Conservation (phyloP, 2,329 filamentous ascomycete species). For the Cercospora janseana region DNA sequence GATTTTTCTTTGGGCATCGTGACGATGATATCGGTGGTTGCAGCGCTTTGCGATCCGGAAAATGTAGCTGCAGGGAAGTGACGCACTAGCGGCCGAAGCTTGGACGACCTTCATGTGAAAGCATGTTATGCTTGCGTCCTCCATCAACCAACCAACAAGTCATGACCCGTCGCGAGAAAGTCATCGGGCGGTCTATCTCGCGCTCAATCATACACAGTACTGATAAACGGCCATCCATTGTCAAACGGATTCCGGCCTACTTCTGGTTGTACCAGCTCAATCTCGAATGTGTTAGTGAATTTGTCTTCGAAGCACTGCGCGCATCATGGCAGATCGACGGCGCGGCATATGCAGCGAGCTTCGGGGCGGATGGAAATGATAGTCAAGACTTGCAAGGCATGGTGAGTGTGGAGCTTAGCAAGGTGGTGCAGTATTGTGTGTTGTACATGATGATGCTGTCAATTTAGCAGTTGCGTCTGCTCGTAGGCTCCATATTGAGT, state of each 20-base stretch:
- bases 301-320: constrained; percentile 54
- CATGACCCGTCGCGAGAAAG: constrained; percentile 25
- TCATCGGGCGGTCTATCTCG: constrained; percentile 26
- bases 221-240: constrained; percentile 10
- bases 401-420: too few species aligned
- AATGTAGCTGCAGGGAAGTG: too few species aligned
- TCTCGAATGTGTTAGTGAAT: constrained; percentile 40
- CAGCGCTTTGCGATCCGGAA: too few species aligned
- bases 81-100: too few species aligned
- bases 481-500: too few species aligned
- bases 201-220: constrained; percentile 24
- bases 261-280: constrained; percentile 36
- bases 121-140: background rate
- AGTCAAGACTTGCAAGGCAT: constrained; percentile 53
- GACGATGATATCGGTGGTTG: background rate
- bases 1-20: constrained; percentile 60
- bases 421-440: too few species aligned
- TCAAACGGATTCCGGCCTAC: constrained; percentile 20
- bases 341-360: constrained; percentile 55
- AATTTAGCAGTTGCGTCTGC: too few species aligned
- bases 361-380: constrained; percentile 44
- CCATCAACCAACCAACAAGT: background rate
- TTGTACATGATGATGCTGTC: too few species aligned
- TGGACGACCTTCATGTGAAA: background rate
- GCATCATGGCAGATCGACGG: constrained; percentile 56